These are phyloP conservation scores for Pythium pyrilobum DNA, from an alignment of 352 stramenopile genomes.

Conservation along the genomic window DNA sequence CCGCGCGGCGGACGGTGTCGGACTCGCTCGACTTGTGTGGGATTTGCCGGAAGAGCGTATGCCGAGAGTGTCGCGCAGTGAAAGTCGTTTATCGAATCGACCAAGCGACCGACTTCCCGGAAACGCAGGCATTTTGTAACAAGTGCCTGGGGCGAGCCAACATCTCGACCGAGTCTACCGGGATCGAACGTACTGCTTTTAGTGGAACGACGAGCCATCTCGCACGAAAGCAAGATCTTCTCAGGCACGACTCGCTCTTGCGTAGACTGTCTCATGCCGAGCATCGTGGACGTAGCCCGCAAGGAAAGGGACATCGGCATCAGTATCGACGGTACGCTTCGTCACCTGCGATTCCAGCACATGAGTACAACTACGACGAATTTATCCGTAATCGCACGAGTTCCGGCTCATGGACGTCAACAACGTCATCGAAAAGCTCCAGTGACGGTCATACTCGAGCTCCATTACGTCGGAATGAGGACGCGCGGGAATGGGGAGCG, in stretches of 20 bases:
- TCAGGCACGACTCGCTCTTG: no score
- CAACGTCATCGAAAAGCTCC: not conserved
- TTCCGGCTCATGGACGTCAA: slow-evolving; percentile 1
- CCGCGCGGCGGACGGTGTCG: slow-evolving; percentile 18
- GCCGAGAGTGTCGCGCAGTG: slow-evolving; percentile 25
- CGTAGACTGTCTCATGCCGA: no score
- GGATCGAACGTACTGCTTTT: no score
- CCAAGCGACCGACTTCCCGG: slow-evolving; percentile 19
- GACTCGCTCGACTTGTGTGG: slow-evolving; percentile 32
- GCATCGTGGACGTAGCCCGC: no score
- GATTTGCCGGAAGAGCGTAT: slow-evolving; percentile 42
- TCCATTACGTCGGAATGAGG: not conserved
- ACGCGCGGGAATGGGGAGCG: no score
- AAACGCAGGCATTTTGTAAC: slow-evolving; percentile 35
- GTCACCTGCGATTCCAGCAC: not conserved
- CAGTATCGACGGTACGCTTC: not conserved
- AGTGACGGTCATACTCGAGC: not conserved
- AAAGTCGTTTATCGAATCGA: slow-evolving; percentile 35
- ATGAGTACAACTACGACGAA: slow-evolving; percentile 39
- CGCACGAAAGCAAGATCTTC: no score
- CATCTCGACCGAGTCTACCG: slow-evolving; percentile 1
- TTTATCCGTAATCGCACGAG: slow-evolving; percentile 20
- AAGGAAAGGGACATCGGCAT: no score
- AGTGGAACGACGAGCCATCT: no score
- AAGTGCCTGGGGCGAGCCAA: slow-evolving; percentile 34